Conservation (phyloP, 495 filamentous ascomycete genomes). For the Xanthoparmelia taractica region DNA sequence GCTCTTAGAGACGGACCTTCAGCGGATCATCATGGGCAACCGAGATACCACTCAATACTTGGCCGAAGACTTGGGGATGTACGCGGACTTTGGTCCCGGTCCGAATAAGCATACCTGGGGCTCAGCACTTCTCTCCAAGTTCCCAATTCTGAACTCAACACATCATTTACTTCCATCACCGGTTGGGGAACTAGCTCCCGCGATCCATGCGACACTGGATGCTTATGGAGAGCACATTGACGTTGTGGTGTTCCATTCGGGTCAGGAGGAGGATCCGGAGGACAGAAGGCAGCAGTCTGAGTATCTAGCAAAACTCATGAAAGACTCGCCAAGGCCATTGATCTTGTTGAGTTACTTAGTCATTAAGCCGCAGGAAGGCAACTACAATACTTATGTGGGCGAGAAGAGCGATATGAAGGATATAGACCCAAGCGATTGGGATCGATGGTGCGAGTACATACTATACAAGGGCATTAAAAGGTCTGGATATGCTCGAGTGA, state of each 20-base stretch:
- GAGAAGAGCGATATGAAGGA: constrained; percentile 86
- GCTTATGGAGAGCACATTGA: constrained; percentile 86
- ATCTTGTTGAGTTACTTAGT: constrained; percentile 90
- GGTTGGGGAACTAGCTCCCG: constrained; percentile 89
- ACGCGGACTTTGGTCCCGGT: constrained; percentile 93
- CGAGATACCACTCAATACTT: constrained; percentile 93
- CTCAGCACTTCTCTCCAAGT: constrained; percentile 84
- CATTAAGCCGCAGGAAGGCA: constrained; percentile 80
- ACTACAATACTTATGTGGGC: constrained; percentile 95
- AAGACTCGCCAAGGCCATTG: constrained; percentile 65
- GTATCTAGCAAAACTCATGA: constrained; percentile 87
- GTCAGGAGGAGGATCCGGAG: constrained; percentile 94
- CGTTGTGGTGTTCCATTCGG: constrained; percentile 97
- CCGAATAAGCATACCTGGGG: constrained; percentile 99
- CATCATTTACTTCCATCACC: constrained; percentile 92
- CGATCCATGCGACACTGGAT: constrained; percentile 91
- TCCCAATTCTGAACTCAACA: constrained; percentile 94
- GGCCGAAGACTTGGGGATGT: constrained; percentile 95
- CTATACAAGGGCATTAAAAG: constrained; percentile 84
- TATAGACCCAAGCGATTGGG: constrained; percentile 89
- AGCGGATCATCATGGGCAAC: constrained; percentile 99
- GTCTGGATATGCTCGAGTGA: constrained; percentile 84
- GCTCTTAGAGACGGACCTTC: constrained; percentile 85
- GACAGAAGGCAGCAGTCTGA: constrained; percentile 83
- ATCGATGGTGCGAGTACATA: constrained; percentile 99